Evolutionary conservation across 116 monocot species (phyloP).

Genomic region (Zostera marina): DNA sequence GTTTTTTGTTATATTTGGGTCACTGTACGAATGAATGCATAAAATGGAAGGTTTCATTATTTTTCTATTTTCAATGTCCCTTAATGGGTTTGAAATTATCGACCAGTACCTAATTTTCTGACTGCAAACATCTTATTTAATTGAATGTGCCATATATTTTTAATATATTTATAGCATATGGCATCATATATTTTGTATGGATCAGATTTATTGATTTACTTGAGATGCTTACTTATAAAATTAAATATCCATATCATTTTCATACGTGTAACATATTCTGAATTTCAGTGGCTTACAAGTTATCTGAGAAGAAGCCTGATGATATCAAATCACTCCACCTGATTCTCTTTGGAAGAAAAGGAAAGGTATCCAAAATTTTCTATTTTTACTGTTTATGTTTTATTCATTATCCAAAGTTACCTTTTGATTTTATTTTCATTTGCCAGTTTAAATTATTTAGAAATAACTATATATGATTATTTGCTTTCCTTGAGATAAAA

Average conservation of each 20-base stretch:
- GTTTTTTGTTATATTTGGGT: too few relatives aligned
- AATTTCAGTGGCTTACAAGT: constrained; percentile 57
- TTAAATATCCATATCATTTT: background rate
- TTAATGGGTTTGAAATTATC: too few relatives aligned
- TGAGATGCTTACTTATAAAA: background rate
- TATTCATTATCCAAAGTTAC: background rate
- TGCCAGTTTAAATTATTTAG: background rate
- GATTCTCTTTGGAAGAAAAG: constrained; percentile 77
- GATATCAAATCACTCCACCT: constrained; percentile 73
- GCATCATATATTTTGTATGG: too few relatives aligned
- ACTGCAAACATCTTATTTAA: too few relatives aligned
- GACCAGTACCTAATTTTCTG: too few relatives aligned
- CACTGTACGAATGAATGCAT: too few relatives aligned
- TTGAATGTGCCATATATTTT: too few relatives aligned
- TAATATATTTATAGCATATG: too few relatives aligned
- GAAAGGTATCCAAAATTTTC: constrained; percentile 33
- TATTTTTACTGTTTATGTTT: background rate
- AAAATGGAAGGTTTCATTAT: too few relatives aligned
- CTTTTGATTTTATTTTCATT: background rate
- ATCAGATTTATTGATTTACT: background rate
- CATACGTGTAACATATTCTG: background rate
- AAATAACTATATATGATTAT: too few relatives aligned
- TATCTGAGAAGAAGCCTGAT: constrained; percentile 57
- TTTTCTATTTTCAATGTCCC: too few relatives aligned
- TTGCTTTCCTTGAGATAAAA: too few relatives aligned